A percentile compares a stretch with the other conserved stretches of the same genome.
phyloP scores from a whole-genome alignment of 208 protist species.

The Acanthamoeba lenticulata region DNA sequence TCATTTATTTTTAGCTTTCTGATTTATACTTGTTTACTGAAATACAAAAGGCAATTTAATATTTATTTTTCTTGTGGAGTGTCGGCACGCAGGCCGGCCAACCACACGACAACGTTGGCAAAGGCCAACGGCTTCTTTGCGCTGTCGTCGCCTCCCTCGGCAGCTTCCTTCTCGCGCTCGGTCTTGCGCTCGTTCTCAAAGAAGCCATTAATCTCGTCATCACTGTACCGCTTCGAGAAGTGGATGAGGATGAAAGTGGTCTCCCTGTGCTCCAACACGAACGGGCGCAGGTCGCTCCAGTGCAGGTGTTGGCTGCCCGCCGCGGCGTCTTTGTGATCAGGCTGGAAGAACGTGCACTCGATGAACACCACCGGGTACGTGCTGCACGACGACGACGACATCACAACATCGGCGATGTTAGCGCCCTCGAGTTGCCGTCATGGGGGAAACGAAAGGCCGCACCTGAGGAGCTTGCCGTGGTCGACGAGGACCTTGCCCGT shows the following conservation, averaged over 20 bases:
- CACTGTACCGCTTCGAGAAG: constrained; percentile 31
- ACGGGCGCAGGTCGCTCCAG: constrained; percentile 28
- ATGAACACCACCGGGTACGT: constrained; percentile 44
- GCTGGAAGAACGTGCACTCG: constrained; percentile 29
- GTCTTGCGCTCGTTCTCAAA: background rate
- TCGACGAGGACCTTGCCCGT: constrained; percentile 2
- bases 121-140: background rate
- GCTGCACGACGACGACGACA: background rate
- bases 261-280: background rate
- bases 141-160: background rate
- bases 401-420: too few species aligned
- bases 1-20: too few species aligned
- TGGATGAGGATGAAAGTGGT: constrained; percentile 34
- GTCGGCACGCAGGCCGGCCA: background rate
- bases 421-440: too few species aligned
- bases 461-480: background rate
- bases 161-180: background rate
- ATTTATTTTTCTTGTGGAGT: too few species aligned
- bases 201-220: constrained; percentile 9
- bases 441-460: background rate
- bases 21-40: too few species aligned
- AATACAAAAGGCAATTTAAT: too few species aligned
- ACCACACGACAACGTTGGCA: background rate
- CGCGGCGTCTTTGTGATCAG: constrained; percentile 11
- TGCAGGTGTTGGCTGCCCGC: constrained; percentile 7